phyloP scores from a whole-genome alignment of 1,139 yeast genomes.

The Pichia sp. region DNA sequence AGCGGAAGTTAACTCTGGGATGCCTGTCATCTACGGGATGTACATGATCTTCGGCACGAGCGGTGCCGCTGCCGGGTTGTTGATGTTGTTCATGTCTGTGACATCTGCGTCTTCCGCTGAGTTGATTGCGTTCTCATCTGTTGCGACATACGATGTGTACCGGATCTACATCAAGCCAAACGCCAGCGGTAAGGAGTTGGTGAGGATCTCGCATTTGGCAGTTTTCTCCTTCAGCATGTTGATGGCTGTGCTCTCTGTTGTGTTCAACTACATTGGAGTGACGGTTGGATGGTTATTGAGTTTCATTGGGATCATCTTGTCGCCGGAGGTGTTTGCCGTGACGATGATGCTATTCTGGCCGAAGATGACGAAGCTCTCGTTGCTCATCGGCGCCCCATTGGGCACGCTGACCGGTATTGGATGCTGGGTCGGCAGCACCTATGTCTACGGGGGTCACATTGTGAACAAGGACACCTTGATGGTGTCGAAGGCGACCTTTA shows the following conservation, averaged over 20 bases:
- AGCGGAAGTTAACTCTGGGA: conserved; percentile 34
- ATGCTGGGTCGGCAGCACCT: conserved; percentile 38
- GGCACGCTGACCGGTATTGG: conserved; percentile 37
- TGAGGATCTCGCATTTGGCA: conserved; percentile 36
- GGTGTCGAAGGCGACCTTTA: conserved; percentile 35
- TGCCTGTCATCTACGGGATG: conserved; percentile 43
- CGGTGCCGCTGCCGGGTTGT: conserved; percentile 40
- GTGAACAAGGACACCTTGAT: conserved; percentile 33
- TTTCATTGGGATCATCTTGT: conserved; percentile 36
- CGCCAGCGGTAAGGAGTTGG: conserved; percentile 41
- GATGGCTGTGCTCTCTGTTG: conserved; percentile 38
- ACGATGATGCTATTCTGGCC: conserved; percentile 42
- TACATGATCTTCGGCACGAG: conserved; percentile 40
- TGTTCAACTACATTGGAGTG: conserved; percentile 38
- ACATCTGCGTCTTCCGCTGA: conserved; percentile 49
- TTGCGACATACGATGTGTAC: conserved; percentile 44
- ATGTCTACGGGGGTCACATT: conserved; percentile 31
- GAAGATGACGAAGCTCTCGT: conserved; percentile 37
- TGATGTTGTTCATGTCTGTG: conserved; percentile 47
- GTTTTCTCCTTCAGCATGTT: conserved; percentile 38
- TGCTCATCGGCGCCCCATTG: conserved; percentile 34
- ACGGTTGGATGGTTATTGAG: conserved; percentile 41
- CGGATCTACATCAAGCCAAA: conserved; percentile 41
- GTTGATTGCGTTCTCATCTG: conserved; percentile 44
- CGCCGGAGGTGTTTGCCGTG: conserved; percentile 37